A percentile compares a stretch with the other conserved stretches of the same genome.
phyloP scores from a whole-genome alignment of 164 flowering plant genomes.

The Cinnamomum micranthum region DNA sequence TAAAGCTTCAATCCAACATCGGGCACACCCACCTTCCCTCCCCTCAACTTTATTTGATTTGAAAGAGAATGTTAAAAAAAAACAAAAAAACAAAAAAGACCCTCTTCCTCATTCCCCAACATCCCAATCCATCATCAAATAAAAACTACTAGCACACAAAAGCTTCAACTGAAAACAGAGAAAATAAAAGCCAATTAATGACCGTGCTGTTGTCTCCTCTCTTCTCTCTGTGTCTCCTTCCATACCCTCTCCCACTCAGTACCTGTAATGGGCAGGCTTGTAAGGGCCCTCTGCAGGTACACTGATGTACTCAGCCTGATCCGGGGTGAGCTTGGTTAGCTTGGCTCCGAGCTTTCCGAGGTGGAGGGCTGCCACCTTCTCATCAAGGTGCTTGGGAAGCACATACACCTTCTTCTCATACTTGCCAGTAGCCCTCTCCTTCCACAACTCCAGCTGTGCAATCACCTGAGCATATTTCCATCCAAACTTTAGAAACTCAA shows the following conservation, averaged over 20 bases:
- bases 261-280: constrained; percentile 25
- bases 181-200: background rate
- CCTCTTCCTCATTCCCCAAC: background rate
- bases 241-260: constrained; percentile 6
- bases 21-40: background rate
- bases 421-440: constrained; percentile 20
- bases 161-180: background rate
- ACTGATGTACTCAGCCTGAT: constrained; percentile 21
- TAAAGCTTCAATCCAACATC: background rate
- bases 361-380: constrained; percentile 25
- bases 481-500: background rate
- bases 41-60: background rate
- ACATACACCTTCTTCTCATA: constrained; percentile 29
- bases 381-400: constrained; percentile 25
- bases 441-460: constrained; percentile 27
- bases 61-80: too few relatives aligned
- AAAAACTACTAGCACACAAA: background rate
- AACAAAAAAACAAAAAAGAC: background rate
- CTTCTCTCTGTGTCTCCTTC: background rate
- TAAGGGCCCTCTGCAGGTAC: constrained; percentile 22
- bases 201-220: background rate
- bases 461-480: constrained; percentile 14
- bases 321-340: constrained; percentile 23
- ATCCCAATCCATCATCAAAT: background rate
- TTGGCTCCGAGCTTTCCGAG: constrained; percentile 25